Evolutionary conservation across 1,139 yeast genomes (phyloP), one percentile per base, ranked within the genome.

Genomic region (Sugiyamaella xylanicola): DNA sequence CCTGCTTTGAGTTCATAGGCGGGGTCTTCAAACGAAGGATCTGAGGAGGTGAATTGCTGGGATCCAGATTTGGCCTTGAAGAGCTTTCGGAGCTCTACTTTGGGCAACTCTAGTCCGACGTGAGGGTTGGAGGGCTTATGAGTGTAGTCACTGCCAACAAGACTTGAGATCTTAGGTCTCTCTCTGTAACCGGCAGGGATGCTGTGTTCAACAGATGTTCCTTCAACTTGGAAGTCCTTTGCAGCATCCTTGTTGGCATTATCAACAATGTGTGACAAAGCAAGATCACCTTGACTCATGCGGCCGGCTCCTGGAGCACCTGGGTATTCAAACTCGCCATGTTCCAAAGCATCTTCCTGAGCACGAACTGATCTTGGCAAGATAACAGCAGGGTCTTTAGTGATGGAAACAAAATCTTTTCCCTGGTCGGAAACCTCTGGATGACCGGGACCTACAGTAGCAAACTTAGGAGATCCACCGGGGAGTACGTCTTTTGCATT

Each of bases 311-410:
- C 16, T 4, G 52, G 40, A 8, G 47, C 52, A 11, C 52, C 52
- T 11, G 46, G 46, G 22, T 39, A 48, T 16, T 48, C 46, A 16
- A 27, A 19, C 17, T 19, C 16, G 19, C 52, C 52, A 20, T 40
- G 46, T 15, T 48, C 52, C 7, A 48, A 16, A 19, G 52, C 52
- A 16, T 17, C 21, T 27, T 40, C 52, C 17, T 48, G 52, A 9
- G 52, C 46, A 9, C 20, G 20, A 17, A 48, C 52, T 9, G 52
- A 25, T 15, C 37, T 15, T 4, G 52, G 52, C 8, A 48, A 39
- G 27, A 48, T 48, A 8, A 48, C 45, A n/a, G 52, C 52, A 7
- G 52, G 47, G 37, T 48, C 52, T 8, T 41, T 41, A 8, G 52
- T 48, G n/a, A 48, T 41, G 2, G 52, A 48, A 3, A 35, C 29